These are phyloP conservation scores for Thelonectria discophora DNA, from an alignment of 2,329 filamentous ascomycete genomes.

Conservation along the genomic window DNA sequence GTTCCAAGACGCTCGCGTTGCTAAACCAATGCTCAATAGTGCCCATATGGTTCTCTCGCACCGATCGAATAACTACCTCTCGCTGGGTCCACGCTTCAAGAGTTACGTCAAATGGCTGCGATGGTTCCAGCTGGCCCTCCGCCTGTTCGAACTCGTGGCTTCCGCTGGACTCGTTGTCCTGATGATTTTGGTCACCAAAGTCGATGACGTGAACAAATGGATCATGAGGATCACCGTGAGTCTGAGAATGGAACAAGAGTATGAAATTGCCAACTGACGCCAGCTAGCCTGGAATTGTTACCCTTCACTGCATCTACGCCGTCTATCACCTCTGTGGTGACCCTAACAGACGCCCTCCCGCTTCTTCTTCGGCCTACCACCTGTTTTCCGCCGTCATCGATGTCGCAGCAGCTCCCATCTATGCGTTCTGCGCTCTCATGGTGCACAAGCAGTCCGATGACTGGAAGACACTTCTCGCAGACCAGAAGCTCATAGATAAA, in stretches of 20 bases:
- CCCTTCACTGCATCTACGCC: constrained; percentile 77
- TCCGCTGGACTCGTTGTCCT: constrained; percentile 77
- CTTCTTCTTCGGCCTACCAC: constrained; percentile 88
- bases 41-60: constrained; percentile 71
- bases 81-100: constrained; percentile 77
- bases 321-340: constrained; percentile 81
- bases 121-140: constrained; percentile 72
- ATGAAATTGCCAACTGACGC: constrained; percentile 15
- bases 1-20: not conserved
- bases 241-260: constrained; percentile 17
- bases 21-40: constrained; percentile 45
- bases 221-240: constrained; percentile 80
- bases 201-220: constrained; percentile 73
- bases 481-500: constrained; percentile 63
- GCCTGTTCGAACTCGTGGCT: constrained; percentile 72
- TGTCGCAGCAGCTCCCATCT: constrained; percentile 62
- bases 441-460: constrained; percentile 53
- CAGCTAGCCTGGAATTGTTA: constrained; percentile 75
- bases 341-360: constrained; percentile 75
- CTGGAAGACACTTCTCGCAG: constrained; percentile 76
- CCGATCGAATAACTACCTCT: constrained; percentile 66
- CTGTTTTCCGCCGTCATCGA: constrained; percentile 83
- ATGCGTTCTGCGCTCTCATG: constrained; percentile 62
- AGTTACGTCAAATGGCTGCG: constrained; percentile 74
- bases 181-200: constrained; percentile 78